Conservation (phyloP, 371 early-diverging fungal genomes). For the Coemansia sp. region DNA sequence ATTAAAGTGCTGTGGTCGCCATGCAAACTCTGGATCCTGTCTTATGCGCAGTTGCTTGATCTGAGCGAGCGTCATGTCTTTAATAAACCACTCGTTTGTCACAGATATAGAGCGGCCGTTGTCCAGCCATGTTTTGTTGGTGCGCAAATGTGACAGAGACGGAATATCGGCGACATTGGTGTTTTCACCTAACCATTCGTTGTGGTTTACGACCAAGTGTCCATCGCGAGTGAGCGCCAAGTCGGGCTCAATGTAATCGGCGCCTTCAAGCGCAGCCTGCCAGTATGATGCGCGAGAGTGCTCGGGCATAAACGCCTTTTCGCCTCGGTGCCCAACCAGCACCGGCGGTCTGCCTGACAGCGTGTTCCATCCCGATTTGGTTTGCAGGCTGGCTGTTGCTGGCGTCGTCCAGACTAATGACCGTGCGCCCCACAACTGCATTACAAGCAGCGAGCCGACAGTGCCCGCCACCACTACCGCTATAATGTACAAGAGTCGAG, state of each 20-base stretch:
- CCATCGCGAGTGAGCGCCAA: constrained; percentile 54
- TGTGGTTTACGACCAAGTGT: constrained; percentile 52
- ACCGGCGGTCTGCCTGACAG: constrained; percentile 34
- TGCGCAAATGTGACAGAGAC: constrained; percentile 37
- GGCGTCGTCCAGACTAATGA: neutral
- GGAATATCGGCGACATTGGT: constrained; percentile 49
- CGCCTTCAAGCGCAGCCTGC: constrained; percentile 53
- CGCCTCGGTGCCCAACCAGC: constrained; percentile 56
- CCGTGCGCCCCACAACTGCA: neutral
- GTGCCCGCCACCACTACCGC: neutral
- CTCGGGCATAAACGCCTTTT: constrained; percentile 55
- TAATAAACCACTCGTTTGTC: constrained; percentile 52
- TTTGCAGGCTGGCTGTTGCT: neutral
- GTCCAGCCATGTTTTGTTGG: constrained; percentile 41
- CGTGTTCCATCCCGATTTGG: constrained; percentile 42
- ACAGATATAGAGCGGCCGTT: constrained; percentile 19
- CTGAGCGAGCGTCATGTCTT: constrained; percentile 52
- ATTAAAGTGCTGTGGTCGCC: constrained; percentile 52
- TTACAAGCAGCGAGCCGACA: neutral
- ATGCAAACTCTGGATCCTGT: constrained; percentile 34
- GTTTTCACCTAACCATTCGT: constrained; percentile 48
- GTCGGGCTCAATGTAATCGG: constrained; percentile 56
- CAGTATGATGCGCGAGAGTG: constrained; percentile 53
- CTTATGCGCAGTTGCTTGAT: constrained; percentile 34
- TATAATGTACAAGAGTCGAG: neutral